A percentile compares a stretch with the other conserved stretches of the same genome.
Evolutionary conservation across 495 filamentous ascomycete species (phyloP).

Genomic region (Physcia stellaris): DNA sequence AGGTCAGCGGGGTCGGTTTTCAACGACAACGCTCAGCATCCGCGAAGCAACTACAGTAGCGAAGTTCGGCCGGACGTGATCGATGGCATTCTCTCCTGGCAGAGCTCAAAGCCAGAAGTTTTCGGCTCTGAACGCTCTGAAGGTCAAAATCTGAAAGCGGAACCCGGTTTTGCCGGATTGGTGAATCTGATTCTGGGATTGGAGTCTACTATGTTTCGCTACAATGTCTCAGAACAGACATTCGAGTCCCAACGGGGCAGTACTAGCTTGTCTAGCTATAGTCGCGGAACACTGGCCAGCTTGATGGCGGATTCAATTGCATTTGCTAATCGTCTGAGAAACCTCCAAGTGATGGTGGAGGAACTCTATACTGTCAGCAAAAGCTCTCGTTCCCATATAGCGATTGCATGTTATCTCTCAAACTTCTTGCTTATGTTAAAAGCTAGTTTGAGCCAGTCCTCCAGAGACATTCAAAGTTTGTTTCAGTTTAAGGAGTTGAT

Average conservation of each 20-base stretch:
- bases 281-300: conserved; percentile 37
- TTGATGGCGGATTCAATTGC: conserved; percentile 43
- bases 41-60: conserved; percentile 50
- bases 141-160: conserved; percentile 11
- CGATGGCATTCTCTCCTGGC: conserved; percentile 45
- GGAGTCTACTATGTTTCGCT: conserved; percentile 66
- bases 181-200: conserved; percentile 65
- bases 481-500: too few relatives aligned
- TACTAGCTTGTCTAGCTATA: conserved; percentile 57
- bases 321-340: conserved; percentile 45
- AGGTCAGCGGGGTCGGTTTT: conserved; percentile 59
- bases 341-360: too few relatives aligned
- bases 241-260: too few relatives aligned
- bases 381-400: too few relatives aligned
- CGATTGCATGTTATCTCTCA: too few relatives aligned
- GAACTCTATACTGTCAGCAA: too few relatives aligned
- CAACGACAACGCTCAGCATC: conserved; percentile 26
- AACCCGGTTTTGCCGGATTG: too few relatives aligned
- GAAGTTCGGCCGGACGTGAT: conserved; percentile 64
- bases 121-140: neutral
- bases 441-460: too few relatives aligned
- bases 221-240: conserved; percentile 39
- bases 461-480: too few relatives aligned
- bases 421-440: too few relatives aligned
- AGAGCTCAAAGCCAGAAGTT: conserved; percentile 3